phyloP scores from a whole-genome alignment of 768 basidiomycete genomes.

The Gautieria morchelliformis region DNA sequence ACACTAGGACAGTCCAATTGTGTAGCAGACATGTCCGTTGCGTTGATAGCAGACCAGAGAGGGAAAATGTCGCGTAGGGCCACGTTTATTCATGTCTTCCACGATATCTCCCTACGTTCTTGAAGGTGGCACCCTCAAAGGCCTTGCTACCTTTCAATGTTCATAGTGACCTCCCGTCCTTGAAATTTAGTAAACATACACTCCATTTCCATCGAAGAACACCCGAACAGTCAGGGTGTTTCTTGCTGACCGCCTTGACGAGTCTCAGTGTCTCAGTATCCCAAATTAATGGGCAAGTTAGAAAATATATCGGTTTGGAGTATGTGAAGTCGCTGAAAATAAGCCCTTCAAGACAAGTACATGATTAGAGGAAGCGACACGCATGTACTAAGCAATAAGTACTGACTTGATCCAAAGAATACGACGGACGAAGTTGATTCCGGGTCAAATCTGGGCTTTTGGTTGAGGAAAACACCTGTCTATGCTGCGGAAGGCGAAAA shows the following conservation, averaged over 20 bases:
- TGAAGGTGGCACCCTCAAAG: conserved; percentile 7
- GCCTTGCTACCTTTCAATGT: not conserved
- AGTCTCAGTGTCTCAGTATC: conserved; percentile 2
- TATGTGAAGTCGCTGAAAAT: conserved; percentile 1
- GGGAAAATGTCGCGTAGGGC: not conserved
- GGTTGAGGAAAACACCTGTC: not conserved
- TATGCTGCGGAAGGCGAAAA: not conserved
- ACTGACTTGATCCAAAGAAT: conserved; percentile 4
- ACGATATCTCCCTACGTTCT: not conserved
- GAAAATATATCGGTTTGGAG: not conserved
- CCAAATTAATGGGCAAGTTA: not conserved
- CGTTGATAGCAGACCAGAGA: conserved; percentile 1
- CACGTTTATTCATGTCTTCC: not conserved
- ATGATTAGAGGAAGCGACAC: no score
- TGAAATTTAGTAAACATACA: not conserved
- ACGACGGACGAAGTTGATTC: not conserved
- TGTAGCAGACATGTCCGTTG: not conserved
- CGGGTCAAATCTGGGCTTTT: not conserved
- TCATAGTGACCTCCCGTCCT: not conserved
- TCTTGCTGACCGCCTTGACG: not conserved
- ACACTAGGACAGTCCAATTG: not conserved
- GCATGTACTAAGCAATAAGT: not conserved
- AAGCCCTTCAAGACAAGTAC: not conserved
- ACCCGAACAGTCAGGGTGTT: not conserved
- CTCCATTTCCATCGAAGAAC: conserved; percentile 4